A percentile compares a stretch with the other conserved stretches of the same genome.
These are phyloP conservation scores for Leccinum pellstonianum DNA, from an alignment of 768 basidiomycete genomes.

Conservation along the genomic window DNA sequence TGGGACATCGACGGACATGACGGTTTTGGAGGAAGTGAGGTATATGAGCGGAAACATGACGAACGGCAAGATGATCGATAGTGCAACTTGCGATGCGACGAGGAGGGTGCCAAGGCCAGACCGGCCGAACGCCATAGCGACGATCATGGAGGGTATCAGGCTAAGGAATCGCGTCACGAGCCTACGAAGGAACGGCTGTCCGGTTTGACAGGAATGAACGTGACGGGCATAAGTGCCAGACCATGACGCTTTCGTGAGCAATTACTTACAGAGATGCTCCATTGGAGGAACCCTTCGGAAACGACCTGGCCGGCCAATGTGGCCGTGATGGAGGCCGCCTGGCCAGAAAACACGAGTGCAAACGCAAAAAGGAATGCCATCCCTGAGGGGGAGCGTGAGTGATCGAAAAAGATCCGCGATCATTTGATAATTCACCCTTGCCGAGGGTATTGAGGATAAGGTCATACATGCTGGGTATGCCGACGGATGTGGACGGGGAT, in stretches of 20 bases:
- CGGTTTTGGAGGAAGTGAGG: conserved; percentile 36
- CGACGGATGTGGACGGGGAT: conserved; percentile 26
- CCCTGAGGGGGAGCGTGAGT: conserved; percentile 3
- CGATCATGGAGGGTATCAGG: conserved; percentile 43
- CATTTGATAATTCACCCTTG: conserved; percentile 24
- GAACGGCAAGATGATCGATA: conserved; percentile 47
- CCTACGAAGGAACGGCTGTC: conserved; percentile 38
- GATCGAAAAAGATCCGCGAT: neutral
- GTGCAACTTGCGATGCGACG: conserved; percentile 48
- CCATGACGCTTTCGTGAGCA: neutral
- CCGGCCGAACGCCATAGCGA: conserved; percentile 44
- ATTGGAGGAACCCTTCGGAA: conserved; percentile 48
- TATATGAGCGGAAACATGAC: conserved; percentile 44
- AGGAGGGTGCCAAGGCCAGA: conserved; percentile 45
- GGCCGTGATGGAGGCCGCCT: conserved; percentile 49
- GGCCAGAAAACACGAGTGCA: conserved; percentile 45
- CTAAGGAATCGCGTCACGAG: conserved; percentile 44
- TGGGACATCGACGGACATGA: conserved; percentile 24
- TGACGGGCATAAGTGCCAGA: neutral
- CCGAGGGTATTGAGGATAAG: conserved; percentile 42
- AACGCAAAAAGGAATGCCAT: conserved; percentile 45
- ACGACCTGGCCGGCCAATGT: conserved; percentile 51
- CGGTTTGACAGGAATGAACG: neutral
- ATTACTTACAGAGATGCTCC: conserved; percentile 38
- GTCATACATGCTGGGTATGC: conserved; percentile 42